phyloP scores from a whole-genome alignment of 2,329 filamentous ascomycete genomes.

The Periglandula ipomoeae region DNA sequence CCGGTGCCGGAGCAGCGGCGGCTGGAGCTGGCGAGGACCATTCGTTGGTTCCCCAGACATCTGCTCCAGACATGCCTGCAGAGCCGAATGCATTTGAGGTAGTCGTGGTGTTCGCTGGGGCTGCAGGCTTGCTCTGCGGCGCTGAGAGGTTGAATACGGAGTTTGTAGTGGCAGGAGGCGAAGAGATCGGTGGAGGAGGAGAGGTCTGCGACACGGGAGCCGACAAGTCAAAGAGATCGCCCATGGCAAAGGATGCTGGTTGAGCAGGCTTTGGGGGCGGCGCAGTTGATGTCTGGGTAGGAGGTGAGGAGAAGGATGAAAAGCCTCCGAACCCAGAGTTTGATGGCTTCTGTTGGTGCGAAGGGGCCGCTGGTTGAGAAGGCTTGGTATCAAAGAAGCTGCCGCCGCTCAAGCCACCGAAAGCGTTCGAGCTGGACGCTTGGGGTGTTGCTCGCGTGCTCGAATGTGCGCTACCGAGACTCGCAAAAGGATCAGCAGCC shows the following conservation, averaged over 20 bases:
- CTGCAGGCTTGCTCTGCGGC: constrained; percentile 35
- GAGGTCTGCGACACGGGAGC: constrained; percentile 38
- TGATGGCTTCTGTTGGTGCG: constrained; percentile 42
- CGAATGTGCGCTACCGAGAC: constrained; percentile 33
- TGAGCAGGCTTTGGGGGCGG: constrained; percentile 30
- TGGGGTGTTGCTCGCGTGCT: constrained; percentile 25
- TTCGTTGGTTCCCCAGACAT: constrained; percentile 81
- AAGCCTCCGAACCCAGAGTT: constrained; percentile 60
- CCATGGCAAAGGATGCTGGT: constrained; percentile 50
- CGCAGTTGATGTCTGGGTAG: constrained; percentile 20
- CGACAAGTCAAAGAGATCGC: constrained; percentile 75
- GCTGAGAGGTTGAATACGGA: constrained; percentile 79
- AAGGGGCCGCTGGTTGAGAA: constrained; percentile 42
- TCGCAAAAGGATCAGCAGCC: constrained; percentile 50
- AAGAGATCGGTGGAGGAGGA: constrained; percentile 31
- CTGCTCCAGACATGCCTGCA: constrained; percentile 40
- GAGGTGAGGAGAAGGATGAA: constrained; percentile 44
- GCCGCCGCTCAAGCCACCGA: constrained; percentile 56
- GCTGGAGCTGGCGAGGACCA: constrained; percentile 49
- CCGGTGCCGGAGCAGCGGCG: constrained; percentile 24
- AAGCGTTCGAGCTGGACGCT: constrained; percentile 30
- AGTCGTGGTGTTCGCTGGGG: constrained; percentile 28
- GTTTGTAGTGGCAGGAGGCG: constrained; percentile 31
- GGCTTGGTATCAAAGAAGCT: constrained; percentile 75
- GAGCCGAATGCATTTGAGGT: constrained; percentile 28